A percentile compares a stretch with the other conserved stretches of the same genome.
These are phyloP conservation scores for Cercospora janseana DNA, from an alignment of 2,329 filamentous ascomycete genomes.

Conservation along the genomic window DNA sequence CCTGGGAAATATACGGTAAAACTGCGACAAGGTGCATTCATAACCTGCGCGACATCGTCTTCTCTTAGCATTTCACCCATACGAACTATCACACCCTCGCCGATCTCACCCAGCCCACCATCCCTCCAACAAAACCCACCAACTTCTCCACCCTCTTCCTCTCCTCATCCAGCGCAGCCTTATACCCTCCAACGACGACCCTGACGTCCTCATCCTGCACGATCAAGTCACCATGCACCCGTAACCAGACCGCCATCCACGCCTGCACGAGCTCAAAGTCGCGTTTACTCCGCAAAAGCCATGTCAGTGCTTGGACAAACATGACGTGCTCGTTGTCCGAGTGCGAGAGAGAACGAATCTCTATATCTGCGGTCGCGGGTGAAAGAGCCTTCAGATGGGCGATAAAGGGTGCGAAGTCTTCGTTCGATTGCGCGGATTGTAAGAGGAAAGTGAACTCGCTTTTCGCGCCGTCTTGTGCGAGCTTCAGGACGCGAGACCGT, in stretches of 20 bases:
- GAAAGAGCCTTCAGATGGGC: slow-evolving; percentile 75
- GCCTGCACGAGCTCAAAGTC: slow-evolving; percentile 95
- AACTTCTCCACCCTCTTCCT: slow-evolving; percentile 73
- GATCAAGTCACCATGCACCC: slow-evolving; percentile 68
- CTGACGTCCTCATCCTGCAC: slow-evolving; percentile 53
- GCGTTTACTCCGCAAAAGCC: slow-evolving; percentile 62
- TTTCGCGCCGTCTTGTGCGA: slow-evolving; percentile 18
- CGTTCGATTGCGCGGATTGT: slow-evolving; percentile 46
- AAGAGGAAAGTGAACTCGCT: slow-evolving; percentile 51
- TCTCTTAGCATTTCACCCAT: background rate
- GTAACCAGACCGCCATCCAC: slow-evolving; percentile 94
- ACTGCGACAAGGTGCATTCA: no score
- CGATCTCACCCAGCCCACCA: slow-evolving; percentile 28
- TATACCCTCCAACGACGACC: slow-evolving; percentile 66
- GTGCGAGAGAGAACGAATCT: slow-evolving; percentile 72
- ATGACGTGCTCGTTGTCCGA: slow-evolving; percentile 63
- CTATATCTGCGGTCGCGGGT: slow-evolving; percentile 83
- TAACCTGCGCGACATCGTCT: background rate
- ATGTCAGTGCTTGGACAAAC: slow-evolving; percentile 80
- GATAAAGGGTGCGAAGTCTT: slow-evolving; percentile 67
- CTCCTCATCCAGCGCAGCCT: slow-evolving; percentile 48
- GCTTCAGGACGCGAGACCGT: slow-evolving; percentile 35
- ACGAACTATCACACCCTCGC: slow-evolving; percentile 34
- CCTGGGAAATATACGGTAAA: no score
- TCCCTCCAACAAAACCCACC: slow-evolving; percentile 46